These are phyloP conservation scores for Debaryomyces maramus DNA, from an alignment of 805 yeast genomes.

Conservation along the genomic window DNA sequence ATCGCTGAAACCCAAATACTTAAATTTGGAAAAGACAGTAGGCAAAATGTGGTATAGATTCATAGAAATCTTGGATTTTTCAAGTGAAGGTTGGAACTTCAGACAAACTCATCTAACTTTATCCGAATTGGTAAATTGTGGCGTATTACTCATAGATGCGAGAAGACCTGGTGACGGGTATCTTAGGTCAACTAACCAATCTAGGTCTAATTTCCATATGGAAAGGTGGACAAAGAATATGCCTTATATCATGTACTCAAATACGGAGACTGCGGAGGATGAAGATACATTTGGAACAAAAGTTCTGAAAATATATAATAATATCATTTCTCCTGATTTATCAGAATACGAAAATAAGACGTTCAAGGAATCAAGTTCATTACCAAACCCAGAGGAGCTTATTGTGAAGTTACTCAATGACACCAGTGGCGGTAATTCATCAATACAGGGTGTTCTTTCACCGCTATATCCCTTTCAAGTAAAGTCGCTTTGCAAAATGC, in stretches of 20 bases:
- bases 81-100: constrained; percentile 36
- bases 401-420: constrained; percentile 16
- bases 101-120: background rate
- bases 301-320: constrained; percentile 35
- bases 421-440: constrained; percentile 13
- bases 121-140: constrained; percentile 1
- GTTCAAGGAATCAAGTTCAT: background rate
- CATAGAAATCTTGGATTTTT: constrained; percentile 10
- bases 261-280: constrained; percentile 1
- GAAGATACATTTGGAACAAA: constrained; percentile 15
- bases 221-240: constrained; percentile 31
- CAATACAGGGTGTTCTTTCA: constrained; percentile 46
- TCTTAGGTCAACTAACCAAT: constrained; percentile 4
- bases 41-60: constrained; percentile 26
- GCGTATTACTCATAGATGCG: constrained; percentile 8
- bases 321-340: constrained; percentile 30
- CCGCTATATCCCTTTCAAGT: constrained; percentile 57
- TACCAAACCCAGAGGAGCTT: constrained; percentile 17
- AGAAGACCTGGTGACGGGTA: constrained; percentile 4
- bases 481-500: constrained; percentile 62
- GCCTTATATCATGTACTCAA: constrained; percentile 10
- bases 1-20: constrained; percentile 28
- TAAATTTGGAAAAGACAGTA: constrained; percentile 23
- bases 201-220: constrained; percentile 22
- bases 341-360: constrained; percentile 13